Evolutionary conservation across 768 basidiomycete genomes (phyloP).

Genomic region (Pleurotus citrinopileatus): DNA sequence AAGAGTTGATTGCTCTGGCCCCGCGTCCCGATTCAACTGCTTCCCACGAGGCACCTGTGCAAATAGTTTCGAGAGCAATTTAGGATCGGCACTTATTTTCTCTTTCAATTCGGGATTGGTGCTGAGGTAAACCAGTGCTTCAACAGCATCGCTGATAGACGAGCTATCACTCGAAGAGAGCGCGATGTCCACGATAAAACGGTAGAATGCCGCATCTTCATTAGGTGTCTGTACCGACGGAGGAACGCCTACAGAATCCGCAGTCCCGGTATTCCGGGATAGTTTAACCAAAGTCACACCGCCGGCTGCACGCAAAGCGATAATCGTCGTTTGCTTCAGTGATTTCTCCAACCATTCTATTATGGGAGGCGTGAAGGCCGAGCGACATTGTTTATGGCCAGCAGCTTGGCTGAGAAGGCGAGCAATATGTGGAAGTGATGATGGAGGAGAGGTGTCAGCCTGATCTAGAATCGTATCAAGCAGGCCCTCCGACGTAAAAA

Average conservation of each 20-base stretch:
- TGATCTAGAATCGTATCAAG: slow-evolving; percentile 65
- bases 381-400: slow-evolving; percentile 71
- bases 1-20: slow-evolving; percentile 44
- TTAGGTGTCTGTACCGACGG: slow-evolving; percentile 25
- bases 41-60: slow-evolving; percentile 54
- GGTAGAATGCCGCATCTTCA: slow-evolving; percentile 45
- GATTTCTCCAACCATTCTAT: slow-evolving; percentile 66
- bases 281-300: slow-evolving; percentile 80
- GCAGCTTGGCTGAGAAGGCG: slow-evolving; percentile 75
- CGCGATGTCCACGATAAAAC: slow-evolving; percentile 57
- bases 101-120: slow-evolving; percentile 63
- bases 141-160: slow-evolving; percentile 63
- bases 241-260: slow-evolving; percentile 30
- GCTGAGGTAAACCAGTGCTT: slow-evolving; percentile 85
- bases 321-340: slow-evolving; percentile 44
- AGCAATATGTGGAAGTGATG: slow-evolving; percentile 57
- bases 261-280: slow-evolving; percentile 46
- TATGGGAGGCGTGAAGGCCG: slow-evolving; percentile 53
- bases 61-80: slow-evolving; percentile 58
- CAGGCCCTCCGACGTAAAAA: slow-evolving; percentile 64
- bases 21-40: slow-evolving; percentile 16
- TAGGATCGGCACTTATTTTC: slow-evolving; percentile 45
- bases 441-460: slow-evolving; percentile 47
- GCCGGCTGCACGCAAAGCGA: slow-evolving; percentile 53
- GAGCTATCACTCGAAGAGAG: slow-evolving; percentile 30